These are phyloP conservation scores for Ampelomyces quisqualis DNA, from an alignment of 2,329 filamentous ascomycete genomes.

Conservation along the genomic window DNA sequence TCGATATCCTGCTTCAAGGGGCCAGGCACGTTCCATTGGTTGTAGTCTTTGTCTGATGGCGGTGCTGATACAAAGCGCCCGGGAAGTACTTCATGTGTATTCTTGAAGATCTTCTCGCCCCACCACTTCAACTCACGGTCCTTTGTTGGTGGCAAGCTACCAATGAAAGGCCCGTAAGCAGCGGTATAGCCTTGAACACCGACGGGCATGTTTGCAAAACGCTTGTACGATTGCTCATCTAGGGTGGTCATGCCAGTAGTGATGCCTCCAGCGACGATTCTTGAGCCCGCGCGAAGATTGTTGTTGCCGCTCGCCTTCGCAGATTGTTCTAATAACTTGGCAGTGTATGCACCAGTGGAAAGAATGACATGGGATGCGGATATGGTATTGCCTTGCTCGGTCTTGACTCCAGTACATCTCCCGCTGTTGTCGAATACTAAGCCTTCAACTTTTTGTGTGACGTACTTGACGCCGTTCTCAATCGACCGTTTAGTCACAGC, in stretches of 20 bases:
- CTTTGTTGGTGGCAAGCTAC: slow-evolving; percentile 35
- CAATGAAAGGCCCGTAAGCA: slow-evolving; percentile 35
- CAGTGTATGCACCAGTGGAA: slow-evolving; percentile 48
- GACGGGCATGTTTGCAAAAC: slow-evolving; percentile 39
- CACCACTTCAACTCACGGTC: slow-evolving; percentile 41
- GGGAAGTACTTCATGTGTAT: slow-evolving; percentile 43
- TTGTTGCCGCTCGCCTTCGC: slow-evolving; percentile 49
- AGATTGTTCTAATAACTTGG: slow-evolving; percentile 51
- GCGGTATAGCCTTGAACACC: slow-evolving; percentile 36
- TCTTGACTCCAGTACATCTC: slow-evolving; percentile 42
- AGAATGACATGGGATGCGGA: slow-evolving; percentile 37
- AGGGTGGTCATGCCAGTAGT: slow-evolving; percentile 52
- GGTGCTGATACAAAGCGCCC: slow-evolving; percentile 59
- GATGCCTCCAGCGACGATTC: slow-evolving; percentile 60
- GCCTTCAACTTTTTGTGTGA: slow-evolving; percentile 54
- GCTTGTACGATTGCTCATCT: slow-evolving; percentile 30
- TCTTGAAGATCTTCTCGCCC: slow-evolving; percentile 41
- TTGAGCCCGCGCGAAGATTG: slow-evolving; percentile 55
- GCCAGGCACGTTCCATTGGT: slow-evolving; percentile 62
- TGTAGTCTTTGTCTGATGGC: slow-evolving; percentile 58
- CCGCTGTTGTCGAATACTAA: slow-evolving; percentile 53
- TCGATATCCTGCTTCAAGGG: slow-evolving; percentile 60
- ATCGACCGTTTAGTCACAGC: slow-evolving; percentile 57
- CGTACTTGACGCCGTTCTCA: slow-evolving; percentile 60
- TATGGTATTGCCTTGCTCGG: slow-evolving; percentile 35